Conservation (phyloP, 345 rosid species). For the Microthlaspi erraticum region DNA sequence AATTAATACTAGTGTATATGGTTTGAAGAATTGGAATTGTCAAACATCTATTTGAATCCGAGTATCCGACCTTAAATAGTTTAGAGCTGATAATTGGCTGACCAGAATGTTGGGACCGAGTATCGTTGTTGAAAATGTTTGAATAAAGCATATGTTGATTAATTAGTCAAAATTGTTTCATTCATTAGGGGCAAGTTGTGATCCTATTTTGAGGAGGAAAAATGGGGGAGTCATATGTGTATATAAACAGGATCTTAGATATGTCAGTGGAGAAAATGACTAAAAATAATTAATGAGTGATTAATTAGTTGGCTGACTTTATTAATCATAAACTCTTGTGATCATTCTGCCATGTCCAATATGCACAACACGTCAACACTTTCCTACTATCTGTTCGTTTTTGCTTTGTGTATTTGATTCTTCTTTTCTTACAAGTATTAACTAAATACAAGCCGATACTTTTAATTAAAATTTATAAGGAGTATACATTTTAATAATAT, state of each 20-base stretch:
- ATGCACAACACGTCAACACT: conserved; percentile 20
- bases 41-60: not conserved
- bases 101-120: conserved; percentile 28
- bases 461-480: not conserved
- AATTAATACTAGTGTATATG: not conserved
- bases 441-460: not conserved
- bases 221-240: conserved; percentile 6
- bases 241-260: not conserved
- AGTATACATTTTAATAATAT: not conserved
- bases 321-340: conserved; percentile 16
- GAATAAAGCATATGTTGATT: not conserved
- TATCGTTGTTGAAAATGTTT: not conserved
- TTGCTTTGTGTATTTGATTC: not conserved
- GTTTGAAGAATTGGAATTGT: not conserved
- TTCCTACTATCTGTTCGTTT: not conserved
- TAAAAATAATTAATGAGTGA: conserved; percentile 32
- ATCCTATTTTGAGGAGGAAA: not conserved
- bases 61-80: not conserved
- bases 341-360: conserved; percentile 24
- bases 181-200: conserved; percentile 3
- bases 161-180: conserved; percentile 12
- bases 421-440: not conserved
- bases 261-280: conserved; percentile 34
- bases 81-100: conserved; percentile 3
- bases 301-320: conserved; percentile 41